Evolutionary conservation across 2,329 filamentous ascomycete species (phyloP), one percentile per base, ranked within the genome.

Genomic region (Tolypocladium tropicale): DNA sequence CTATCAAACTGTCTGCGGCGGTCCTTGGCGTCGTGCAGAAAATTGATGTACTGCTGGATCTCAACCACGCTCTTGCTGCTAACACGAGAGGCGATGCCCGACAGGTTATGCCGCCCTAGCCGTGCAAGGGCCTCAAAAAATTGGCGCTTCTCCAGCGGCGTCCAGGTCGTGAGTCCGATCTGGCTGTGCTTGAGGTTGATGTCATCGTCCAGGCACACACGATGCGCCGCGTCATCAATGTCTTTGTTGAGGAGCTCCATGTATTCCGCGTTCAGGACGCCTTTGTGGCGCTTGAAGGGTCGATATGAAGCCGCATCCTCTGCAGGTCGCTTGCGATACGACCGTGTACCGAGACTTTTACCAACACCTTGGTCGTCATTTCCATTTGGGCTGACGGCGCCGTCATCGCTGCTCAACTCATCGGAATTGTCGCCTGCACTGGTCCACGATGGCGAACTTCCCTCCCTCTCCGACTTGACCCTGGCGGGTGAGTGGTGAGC

Each of bases 41-140:
- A 68, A 7, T 75, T 64, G 5, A 95, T 68, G 66, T 91, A 91
- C 53, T 87, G 81, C 32, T 79, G 78, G 36, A 94, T 83, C 70
- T 96, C 90, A 10, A 86, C 67, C 60, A 83, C 79, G 57, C 83
- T 86, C 70, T 97, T 97, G 36, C 83, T 86, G 0, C 76, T 76
- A 18, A 96, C 75, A 0, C 79, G 76, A 10, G 70, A 64, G 1
- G 89, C 78, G 55, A 96, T 86, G 1, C 78, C 80, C 2, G 71
- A 70, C 1, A 87, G 63, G 58, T 90, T 75, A 62, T 83, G 79
- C 53, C 74, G 79, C 0, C 90, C 90, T 2, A 87, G 76, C 0
- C 81, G 80, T 1, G 78, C 75, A 3, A 95, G 68, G 0, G 82
- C 79, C 16, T 80, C 74, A 67, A 90, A 95, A 57, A 96, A 81